Evolutionary conservation across 2,329 filamentous ascomycete genomes (phyloP).

Genomic region (Fusarium robinianum): DNA sequence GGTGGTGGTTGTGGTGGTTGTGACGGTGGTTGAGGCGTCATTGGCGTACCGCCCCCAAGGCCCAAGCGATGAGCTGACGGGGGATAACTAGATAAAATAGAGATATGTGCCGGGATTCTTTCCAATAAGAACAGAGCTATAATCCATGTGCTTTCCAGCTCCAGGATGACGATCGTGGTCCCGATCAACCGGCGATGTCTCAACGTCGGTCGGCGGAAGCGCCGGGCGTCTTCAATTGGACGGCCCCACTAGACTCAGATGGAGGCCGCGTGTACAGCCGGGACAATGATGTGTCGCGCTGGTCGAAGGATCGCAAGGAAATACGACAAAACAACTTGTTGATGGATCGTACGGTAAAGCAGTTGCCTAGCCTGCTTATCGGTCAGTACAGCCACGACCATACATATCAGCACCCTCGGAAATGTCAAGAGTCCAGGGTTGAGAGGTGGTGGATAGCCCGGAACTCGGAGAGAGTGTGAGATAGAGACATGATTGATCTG

Average conservation of each 20-base stretch:
- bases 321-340: conserved; percentile 8
- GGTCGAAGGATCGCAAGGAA: too few relatives aligned
- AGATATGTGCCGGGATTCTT: conserved; percentile 1
- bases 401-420: conserved; percentile 21
- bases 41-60: conserved; percentile 20
- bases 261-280: too few relatives aligned
- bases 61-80: too few relatives aligned
- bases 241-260: conserved; percentile 24
- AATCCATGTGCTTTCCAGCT: conserved; percentile 16
- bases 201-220: conserved; percentile 31
- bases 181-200: conserved; percentile 30
- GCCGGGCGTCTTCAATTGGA: conserved; percentile 31
- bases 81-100: background rate
- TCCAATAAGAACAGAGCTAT: conserved; percentile 10
- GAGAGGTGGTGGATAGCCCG: conserved; percentile 33
- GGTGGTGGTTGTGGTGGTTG: conserved; percentile 31
- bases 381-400: conserved; percentile 34
- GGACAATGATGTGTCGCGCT: too few relatives aligned
- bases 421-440: conserved; percentile 20
- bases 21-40: conserved; percentile 33
- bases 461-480: too few relatives aligned
- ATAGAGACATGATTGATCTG: too few relatives aligned
- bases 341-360: conserved; percentile 14
- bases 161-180: conserved; percentile 20
- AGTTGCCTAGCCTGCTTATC: conserved; percentile 21